A percentile compares a stretch with the other conserved stretches of the same genome.
These are phyloP conservation scores for Lipomyces sp. DNA, from an alignment of 805 yeast genomes.

Conservation along the genomic window DNA sequence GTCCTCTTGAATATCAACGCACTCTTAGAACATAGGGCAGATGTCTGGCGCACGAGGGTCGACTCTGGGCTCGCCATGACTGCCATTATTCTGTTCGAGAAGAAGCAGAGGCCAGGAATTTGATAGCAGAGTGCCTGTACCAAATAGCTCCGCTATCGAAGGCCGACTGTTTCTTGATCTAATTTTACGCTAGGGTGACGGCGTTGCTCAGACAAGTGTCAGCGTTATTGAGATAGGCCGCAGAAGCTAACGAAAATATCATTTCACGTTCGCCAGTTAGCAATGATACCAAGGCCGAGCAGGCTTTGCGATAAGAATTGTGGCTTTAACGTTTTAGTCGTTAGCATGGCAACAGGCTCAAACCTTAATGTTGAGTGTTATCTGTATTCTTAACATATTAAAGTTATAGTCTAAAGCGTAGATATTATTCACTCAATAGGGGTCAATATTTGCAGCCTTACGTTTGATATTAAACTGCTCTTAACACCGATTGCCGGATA, in stretches of 20 bases:
- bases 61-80: constrained; percentile 10
- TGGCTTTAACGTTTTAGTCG: not conserved
- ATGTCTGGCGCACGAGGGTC: constrained; percentile 33
- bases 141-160: not conserved
- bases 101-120: not conserved
- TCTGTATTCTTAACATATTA: not conserved
- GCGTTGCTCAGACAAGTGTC: not conserved
- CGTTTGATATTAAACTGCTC: not conserved
- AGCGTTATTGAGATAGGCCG: not conserved
- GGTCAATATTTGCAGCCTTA: not conserved
- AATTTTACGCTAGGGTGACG: not conserved
- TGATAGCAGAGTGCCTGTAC: not conserved
- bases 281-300: not conserved
- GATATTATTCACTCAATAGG: not conserved
- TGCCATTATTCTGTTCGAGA: not conserved
- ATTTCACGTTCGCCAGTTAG: not conserved
- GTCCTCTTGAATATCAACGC: constrained; percentile 35
- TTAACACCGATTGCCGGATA: not conserved
- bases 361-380: not conserved
- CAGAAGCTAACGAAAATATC: not conserved
- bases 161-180: not conserved
- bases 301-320: not conserved
- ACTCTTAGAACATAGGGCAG: constrained; percentile 33
- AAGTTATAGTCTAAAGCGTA: not conserved
- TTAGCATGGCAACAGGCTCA: not conserved